phyloP scores from a whole-genome alignment of 495 filamentous ascomycete species.

The Lophiostoma macrostomum region DNA sequence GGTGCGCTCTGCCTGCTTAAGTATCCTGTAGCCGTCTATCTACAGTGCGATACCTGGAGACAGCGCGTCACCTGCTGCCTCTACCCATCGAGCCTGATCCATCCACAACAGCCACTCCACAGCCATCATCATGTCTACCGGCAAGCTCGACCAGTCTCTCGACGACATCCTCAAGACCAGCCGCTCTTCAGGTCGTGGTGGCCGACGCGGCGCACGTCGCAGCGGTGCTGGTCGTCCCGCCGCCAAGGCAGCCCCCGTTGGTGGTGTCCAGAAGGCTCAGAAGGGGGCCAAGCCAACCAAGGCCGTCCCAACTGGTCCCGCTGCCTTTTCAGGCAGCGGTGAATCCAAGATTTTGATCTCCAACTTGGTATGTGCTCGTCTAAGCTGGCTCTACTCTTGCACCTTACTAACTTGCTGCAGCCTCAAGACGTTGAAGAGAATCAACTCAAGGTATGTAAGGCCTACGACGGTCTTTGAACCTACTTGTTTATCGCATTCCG shows the following conservation, averaged over 20 bases:
- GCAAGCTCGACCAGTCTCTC: conserved; percentile 90
- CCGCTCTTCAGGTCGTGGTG: conserved; percentile 50
- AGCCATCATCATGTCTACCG: conserved; percentile 43
- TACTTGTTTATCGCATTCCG: conserved; percentile 7
- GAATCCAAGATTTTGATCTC: conserved; percentile 97
- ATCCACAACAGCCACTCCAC: conserved; percentile 3
- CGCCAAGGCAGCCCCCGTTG: conserved; percentile 63
- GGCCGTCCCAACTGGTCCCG: conserved; percentile 59
- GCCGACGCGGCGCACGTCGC: conserved; percentile 47
- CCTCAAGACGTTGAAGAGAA: conserved; percentile 89
- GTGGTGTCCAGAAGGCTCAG: conserved; percentile 80
- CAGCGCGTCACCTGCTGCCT: neutral
- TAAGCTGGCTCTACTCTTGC: neutral
- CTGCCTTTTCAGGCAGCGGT: conserved; percentile 49
- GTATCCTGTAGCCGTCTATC: no score
- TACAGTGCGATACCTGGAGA: no score
- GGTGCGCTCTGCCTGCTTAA: no score
- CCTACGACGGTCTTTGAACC: conserved; percentile 19
- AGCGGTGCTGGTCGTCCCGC: conserved; percentile 34
- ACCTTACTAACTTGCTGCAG: conserved; percentile 58
- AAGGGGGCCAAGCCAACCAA: conserved; percentile 63
- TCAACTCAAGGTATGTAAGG: conserved; percentile 99
- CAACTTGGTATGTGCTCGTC: conserved; percentile 72
- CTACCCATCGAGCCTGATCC: conserved; percentile 27
- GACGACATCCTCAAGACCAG: conserved; percentile 89